Percentiles rank a stretch among this genome's conserved stretches.
Evolutionary conservation across 371 early-diverging fungal genomes (phyloP).

Genomic region (Circinella minor): DNA sequence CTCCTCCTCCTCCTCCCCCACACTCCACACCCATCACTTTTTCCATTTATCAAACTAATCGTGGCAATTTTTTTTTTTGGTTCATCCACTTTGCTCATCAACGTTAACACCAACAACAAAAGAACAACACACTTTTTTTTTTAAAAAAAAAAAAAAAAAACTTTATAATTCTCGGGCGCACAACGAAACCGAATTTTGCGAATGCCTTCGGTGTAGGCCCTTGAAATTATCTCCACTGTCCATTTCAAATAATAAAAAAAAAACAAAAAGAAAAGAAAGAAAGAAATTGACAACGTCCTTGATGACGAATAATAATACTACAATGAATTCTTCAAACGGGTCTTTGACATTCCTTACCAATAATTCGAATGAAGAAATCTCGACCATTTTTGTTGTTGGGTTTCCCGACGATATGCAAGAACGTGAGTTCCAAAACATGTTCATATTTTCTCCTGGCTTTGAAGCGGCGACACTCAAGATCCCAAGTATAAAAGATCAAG

Average conservation of each 20-base stretch:
- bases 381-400: constrained; percentile 95
- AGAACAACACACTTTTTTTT: no score
- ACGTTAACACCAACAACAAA: background rate
- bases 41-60: background rate
- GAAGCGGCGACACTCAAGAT: constrained; percentile 91
- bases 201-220: constrained; percentile 6
- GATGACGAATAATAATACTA: constrained; percentile 17
- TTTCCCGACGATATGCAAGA: constrained; percentile 96
- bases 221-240: background rate
- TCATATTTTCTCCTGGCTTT: constrained; percentile 92
- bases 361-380: constrained; percentile 60
- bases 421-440: constrained; percentile 96
- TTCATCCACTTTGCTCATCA: constrained; percentile 4
- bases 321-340: constrained; percentile 6
- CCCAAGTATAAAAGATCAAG: constrained; percentile 59
- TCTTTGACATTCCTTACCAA: background rate
- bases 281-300: constrained; percentile 18
- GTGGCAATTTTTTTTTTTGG: background rate
- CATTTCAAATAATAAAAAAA: no score
- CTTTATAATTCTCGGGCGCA: no score
- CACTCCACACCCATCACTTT: background rate
- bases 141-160: no score
- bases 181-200: constrained; percentile 1
- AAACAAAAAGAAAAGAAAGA: no score
- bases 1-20: background rate